phyloP scores from a whole-genome alignment of 495 filamentous ascomycete species.

The Penicillium ochrochloron region DNA sequence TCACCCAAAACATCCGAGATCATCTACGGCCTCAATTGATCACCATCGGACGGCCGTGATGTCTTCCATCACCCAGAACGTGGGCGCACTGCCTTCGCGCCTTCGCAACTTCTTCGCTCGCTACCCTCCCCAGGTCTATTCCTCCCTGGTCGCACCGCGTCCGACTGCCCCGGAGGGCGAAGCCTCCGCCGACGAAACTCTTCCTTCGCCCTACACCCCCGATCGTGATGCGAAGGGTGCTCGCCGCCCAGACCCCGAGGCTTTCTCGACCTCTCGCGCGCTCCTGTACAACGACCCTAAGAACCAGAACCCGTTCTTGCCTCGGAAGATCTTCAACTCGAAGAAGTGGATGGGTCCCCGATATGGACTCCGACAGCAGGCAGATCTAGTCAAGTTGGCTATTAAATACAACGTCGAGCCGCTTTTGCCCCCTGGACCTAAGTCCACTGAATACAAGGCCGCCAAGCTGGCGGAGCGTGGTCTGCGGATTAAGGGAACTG shows the following conservation, averaged over 20 bases:
- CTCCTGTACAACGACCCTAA: constrained; percentile 40
- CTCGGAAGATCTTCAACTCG: constrained; percentile 69
- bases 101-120: constrained; percentile 88
- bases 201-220: constrained; percentile 54
- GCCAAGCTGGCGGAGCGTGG: constrained; percentile 71
- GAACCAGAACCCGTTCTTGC: constrained; percentile 75
- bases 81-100: constrained; percentile 58
- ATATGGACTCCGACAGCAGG: constrained; percentile 84
- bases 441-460: constrained; percentile 73
- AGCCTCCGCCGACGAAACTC: constrained; percentile 28
- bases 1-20: constrained; percentile 14
- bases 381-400: constrained; percentile 88
- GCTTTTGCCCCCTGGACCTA: constrained; percentile 75
- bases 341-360: constrained; percentile 79
- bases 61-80: constrained; percentile 24
- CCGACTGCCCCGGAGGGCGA: constrained; percentile 39
- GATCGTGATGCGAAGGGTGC: constrained; percentile 50
- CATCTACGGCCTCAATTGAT: constrained; percentile 9
- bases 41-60: constrained; percentile 28
- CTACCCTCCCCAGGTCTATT: constrained; percentile 71
- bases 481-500: constrained; percentile 83
- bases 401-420: constrained; percentile 79
- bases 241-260: constrained; percentile 39
- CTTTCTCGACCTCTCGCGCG: constrained; percentile 40
- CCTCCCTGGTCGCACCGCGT: constrained; percentile 45